Base-by-base conservation (phyloP, 495 filamentous ascomycete genomes). In the Tuber umbilicatum region DNA sequence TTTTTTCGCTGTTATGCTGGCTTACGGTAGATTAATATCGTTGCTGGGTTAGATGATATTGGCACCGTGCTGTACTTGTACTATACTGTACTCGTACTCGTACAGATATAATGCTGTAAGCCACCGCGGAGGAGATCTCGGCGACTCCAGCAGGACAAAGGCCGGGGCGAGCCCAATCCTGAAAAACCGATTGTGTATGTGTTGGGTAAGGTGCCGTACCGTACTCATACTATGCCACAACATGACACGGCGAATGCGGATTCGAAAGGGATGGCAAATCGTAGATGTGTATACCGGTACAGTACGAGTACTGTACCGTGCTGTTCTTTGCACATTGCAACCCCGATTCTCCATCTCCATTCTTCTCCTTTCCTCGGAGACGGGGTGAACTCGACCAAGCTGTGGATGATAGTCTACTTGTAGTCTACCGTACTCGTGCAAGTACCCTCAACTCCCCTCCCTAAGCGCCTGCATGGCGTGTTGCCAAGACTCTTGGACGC, bases 401-500 rank as follows among this genome's bases (percentile, higher is more conserved):
- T n/a, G 50, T 60, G n/a, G 50, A 27, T 60, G 50, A 31, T 27
- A 2, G 17, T 47, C 19, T 47, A 21, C 19, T 1, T 12, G 19
- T 47, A 5, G 1, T 19, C 17, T 21, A 23, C 45, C 2, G 43
- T 23, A 21, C 43, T 2, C 1, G 19, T 47, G 23, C 45, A 4
- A 6, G 47, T 50, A 50, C 23, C 21, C 45, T 19, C 6, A 23
- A 19, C 45, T 21, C 45, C 45, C 10, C 45, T 9, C 45, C 21
- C 47, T 64, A 64, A 64, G 55, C 55, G 55, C 55, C 55, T 27
- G 42, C 55, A 64, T 64, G 55, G 55, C 55, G 31, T 35, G 27
- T 35, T 64, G 55, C 55, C 31, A 64, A 64, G 55, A 2, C 10
- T n/a, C n/a, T n/a, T n/a, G n/a, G n/a, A 64, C 35, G 55, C 55